Conservation (phyloP, 75 land plant species). For the Chamaecyparis obtusa region DNA sequence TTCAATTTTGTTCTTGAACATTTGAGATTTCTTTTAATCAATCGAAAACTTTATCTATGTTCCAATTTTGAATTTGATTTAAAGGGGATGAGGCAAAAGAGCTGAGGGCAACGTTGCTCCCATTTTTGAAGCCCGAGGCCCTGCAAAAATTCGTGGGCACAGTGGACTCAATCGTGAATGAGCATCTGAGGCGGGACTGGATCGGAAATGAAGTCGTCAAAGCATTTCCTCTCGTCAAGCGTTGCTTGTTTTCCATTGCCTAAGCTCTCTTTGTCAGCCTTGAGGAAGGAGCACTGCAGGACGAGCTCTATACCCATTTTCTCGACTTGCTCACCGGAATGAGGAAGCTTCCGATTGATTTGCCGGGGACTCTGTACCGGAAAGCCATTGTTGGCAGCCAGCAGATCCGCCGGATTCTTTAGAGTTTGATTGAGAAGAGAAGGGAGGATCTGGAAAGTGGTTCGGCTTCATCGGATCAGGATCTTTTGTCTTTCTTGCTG, state of each 20-base stretch:
- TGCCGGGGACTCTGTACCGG: conserved; percentile 35
- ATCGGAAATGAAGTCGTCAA: conserved; percentile 16
- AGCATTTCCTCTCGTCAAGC: not conserved
- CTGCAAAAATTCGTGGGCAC: conserved; percentile 12
- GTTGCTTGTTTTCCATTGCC: too few species aligned
- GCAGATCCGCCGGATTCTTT: too few species aligned
- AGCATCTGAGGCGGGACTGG: conserved; percentile 13
- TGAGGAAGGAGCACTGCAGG: not conserved
- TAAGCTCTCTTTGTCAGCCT: too few species aligned
- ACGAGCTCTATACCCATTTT: too few species aligned
- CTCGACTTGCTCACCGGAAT: conserved; percentile 19
- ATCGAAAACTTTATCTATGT: too few species aligned
- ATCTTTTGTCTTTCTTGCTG: not conserved
- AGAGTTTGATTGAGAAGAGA: too few species aligned
- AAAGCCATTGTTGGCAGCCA: conserved; percentile 11
- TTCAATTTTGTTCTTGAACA: too few species aligned
- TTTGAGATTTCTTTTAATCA: too few species aligned
- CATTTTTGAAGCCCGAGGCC: too few species aligned
- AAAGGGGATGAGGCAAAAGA: too few species aligned
- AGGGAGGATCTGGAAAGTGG: conserved; percentile 6
- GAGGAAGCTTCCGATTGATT: conserved; percentile 29
- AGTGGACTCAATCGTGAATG: conserved; percentile 19
- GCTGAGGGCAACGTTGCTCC: too few species aligned
- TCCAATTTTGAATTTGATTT: too few species aligned
- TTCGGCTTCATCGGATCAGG: not conserved